Percentiles rank a stretch among this genome's conserved stretches.
Conservation (phyloP, 2,329 filamentous ascomycete species). For the Aspergillus tanneri region DNA sequence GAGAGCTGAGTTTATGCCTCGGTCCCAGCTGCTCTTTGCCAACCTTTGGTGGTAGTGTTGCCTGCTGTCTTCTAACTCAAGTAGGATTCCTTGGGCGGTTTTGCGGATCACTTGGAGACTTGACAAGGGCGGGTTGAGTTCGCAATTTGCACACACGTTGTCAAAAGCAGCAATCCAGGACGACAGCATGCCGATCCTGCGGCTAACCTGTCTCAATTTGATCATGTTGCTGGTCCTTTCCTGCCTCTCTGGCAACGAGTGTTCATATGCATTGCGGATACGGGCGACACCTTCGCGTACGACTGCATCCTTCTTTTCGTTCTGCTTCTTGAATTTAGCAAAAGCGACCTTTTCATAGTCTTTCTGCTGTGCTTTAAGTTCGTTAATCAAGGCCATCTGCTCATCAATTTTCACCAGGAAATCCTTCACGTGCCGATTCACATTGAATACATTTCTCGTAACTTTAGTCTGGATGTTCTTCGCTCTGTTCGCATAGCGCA, state of each 20-base stretch:
- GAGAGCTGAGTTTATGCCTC: constrained; percentile 80
- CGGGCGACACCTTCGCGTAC: constrained; percentile 76
- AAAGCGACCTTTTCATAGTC: constrained; percentile 80
- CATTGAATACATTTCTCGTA: constrained; percentile 98
- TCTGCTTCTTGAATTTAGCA: constrained; percentile 85
- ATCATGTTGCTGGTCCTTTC: constrained; percentile 79
- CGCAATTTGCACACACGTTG: constrained; percentile 68
- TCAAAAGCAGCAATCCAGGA: constrained; percentile 94
- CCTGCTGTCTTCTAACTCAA: constrained; percentile 84
- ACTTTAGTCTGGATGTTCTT: constrained; percentile 99
- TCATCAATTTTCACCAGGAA: constrained; percentile 99
- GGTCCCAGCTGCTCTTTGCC: constrained; percentile 80
- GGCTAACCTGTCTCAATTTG: constrained; percentile 76
- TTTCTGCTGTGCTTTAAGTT: constrained; percentile 88
- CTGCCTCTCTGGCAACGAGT: constrained; percentile 72
- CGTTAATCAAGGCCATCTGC: constrained; percentile 94
- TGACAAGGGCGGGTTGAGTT: constrained; percentile 64
- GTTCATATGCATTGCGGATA: constrained; percentile 79
- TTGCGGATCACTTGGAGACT: constrained; percentile 76
- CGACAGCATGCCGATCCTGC: constrained; percentile 80
- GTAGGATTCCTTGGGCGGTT: constrained; percentile 80
- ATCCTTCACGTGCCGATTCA: constrained; percentile 98
- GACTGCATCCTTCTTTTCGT: constrained; percentile 75
- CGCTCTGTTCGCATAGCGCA: constrained; percentile 93
- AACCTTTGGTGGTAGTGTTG: constrained; percentile 87